phyloP scores from a whole-genome alignment of 2,329 filamentous ascomycete species.

The Pestalotiopsis sp. region DNA sequence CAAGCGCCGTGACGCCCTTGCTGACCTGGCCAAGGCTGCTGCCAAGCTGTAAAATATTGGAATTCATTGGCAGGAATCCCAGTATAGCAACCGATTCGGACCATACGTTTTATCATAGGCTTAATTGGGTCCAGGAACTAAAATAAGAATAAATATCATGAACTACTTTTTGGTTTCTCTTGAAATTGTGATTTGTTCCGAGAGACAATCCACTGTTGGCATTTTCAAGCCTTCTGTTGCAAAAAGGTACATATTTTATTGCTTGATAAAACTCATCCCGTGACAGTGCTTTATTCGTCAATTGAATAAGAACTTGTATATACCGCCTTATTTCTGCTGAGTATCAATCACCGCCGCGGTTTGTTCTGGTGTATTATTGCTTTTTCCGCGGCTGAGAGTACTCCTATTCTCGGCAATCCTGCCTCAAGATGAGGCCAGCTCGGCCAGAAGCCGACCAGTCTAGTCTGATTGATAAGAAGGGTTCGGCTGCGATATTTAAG shows the following conservation, averaged over 20 bases:
- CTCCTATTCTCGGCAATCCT: no score
- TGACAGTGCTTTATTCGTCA: no score
- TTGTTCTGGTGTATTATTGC: no score
- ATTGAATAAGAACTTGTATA: no score
- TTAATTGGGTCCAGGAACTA: background rate
- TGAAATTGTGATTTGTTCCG: background rate
- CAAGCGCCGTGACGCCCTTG: conserved; percentile 72
- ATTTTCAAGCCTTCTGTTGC: no score
- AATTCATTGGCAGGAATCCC: background rate
- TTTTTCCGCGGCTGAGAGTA: no score
- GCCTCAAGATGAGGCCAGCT: no score
- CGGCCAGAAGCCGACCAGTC: no score
- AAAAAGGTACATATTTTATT: background rate
- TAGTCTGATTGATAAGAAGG: background rate
- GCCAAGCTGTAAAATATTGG: conserved; percentile 27
- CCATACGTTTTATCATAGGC: background rate
- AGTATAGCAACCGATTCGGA: background rate
- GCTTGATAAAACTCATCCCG: background rate
- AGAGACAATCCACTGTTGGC: no score
- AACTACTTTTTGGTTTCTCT: background rate
- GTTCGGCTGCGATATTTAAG: background rate
- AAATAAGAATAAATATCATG: background rate
- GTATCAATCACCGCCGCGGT: no score
- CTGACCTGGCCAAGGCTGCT: conserved; percentile 60
- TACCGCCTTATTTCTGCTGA: no score